These are phyloP conservation scores for Jacaranda copaia DNA, from an alignment of 257 asterid species.

Conservation along the genomic window DNA sequence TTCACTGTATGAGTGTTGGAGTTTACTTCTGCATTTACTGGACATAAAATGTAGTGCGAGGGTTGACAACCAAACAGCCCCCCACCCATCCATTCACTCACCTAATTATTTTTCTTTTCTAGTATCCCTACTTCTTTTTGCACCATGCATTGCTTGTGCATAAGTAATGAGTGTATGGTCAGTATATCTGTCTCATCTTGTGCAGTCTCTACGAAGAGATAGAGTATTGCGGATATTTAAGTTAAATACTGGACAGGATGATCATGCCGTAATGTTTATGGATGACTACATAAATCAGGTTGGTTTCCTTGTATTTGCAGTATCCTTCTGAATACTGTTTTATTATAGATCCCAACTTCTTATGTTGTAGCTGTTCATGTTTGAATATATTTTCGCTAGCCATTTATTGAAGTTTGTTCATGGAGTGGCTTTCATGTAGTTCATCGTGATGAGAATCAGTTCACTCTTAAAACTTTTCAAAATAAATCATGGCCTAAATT, in stretches of 20 bases:
- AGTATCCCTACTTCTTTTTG: slow-evolving; percentile 13
- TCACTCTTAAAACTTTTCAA: background rate
- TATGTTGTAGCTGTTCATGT: slow-evolving; percentile 23
- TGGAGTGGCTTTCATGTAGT: slow-evolving; percentile 23
- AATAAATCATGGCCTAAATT: slow-evolving; percentile 11
- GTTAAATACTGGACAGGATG: slow-evolving; percentile 93
- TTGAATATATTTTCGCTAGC: background rate
- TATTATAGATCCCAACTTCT: slow-evolving; percentile 6
- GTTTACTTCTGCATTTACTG: slow-evolving; percentile 20
- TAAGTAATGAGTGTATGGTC: slow-evolving; percentile 19
- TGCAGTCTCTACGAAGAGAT: slow-evolving; percentile 85
- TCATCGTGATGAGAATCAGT: slow-evolving; percentile 6
- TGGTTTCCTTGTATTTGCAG: slow-evolving; percentile 31
- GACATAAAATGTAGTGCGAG: background rate
- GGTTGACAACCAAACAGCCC: background rate
- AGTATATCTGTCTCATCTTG: slow-evolving; percentile 28
- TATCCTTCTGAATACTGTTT: slow-evolving; percentile 11
- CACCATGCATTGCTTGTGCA: slow-evolving; percentile 1
- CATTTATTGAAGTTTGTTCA: background rate
- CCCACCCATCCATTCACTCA: background rate
- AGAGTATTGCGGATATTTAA: slow-evolving; percentile 75
- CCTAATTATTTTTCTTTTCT: background rate
- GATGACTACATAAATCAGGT: slow-evolving; percentile 92
- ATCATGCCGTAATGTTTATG: slow-evolving; percentile 87
- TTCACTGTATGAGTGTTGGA: background rate